Percentiles rank a stretch among this genome's conserved stretches.
phyloP scores from a whole-genome alignment of 176 grass and related monocot genomes.

The Typha latifolia region DNA sequence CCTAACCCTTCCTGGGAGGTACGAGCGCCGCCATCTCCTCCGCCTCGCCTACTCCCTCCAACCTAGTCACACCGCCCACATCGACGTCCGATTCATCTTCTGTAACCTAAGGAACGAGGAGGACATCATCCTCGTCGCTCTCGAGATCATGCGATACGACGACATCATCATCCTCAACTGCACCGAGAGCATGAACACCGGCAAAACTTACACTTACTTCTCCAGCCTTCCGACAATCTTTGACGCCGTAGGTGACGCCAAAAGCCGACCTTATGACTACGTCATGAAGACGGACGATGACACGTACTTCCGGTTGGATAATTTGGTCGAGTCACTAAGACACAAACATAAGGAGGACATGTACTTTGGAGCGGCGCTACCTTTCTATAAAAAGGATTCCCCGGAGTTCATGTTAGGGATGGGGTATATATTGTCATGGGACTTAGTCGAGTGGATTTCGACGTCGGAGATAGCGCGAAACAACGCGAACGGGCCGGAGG shows the following conservation, averaged over 20 bases:
- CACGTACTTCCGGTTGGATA: constrained; percentile 60
- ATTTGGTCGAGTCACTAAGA: constrained; percentile 33
- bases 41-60: constrained; percentile 26
- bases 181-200: constrained; percentile 29
- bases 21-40: constrained; percentile 31
- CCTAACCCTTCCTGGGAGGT: too few species aligned
- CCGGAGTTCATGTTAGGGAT: constrained; percentile 74
- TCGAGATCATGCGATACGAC: constrained; percentile 44
- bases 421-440: constrained; percentile 83
- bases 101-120: constrained; percentile 27
- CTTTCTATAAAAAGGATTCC: constrained; percentile 23
- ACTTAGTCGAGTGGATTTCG: constrained; percentile 73
- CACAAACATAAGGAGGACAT: constrained; percentile 43
- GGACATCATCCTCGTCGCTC: constrained; percentile 32
- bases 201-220: constrained; percentile 63
- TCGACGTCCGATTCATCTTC: constrained; percentile 52
- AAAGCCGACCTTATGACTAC: constrained; percentile 46
- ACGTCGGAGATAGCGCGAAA: constrained; percentile 36
- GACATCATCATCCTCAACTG: too few species aligned
- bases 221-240: constrained; percentile 30
- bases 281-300: constrained; percentile 86
- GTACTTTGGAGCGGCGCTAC: constrained; percentile 49
- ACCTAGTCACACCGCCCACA: constrained; percentile 20
- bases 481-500: constrained; percentile 41
- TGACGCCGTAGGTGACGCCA: neutral